phyloP scores from a whole-genome alignment of 257 asterid species.

The Solanum chiquidenum region DNA sequence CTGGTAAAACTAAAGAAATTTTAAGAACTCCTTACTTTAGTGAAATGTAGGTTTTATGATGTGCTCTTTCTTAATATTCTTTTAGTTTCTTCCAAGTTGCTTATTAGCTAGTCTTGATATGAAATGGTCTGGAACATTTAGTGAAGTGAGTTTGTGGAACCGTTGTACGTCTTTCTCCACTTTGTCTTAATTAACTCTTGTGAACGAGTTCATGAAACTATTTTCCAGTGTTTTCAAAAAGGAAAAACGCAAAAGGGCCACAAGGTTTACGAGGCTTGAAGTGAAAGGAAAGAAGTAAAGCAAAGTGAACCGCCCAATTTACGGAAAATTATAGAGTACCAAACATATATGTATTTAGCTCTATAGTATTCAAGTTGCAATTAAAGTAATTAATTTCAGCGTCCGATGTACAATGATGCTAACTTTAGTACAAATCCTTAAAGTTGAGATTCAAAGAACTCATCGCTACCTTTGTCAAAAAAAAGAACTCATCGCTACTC shows the following conservation, averaged over 20 bases:
- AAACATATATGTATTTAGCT: neutral
- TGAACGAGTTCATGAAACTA: neutral
- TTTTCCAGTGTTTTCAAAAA: neutral
- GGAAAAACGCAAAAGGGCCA: neutral
- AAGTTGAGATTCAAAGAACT: neutral
- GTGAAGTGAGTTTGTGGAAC: neutral
- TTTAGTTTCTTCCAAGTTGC: neutral
- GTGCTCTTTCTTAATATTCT: neutral
- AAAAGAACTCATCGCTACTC: neutral
- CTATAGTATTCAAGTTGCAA: neutral
- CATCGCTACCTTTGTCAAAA: neutral
- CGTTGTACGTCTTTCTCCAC: neutral
- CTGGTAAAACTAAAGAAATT: neutral
- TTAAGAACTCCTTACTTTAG: neutral
- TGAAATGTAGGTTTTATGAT: neutral
- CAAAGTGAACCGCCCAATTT: neutral
- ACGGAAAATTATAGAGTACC: neutral
- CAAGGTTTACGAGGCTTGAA: neutral
- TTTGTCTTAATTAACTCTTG: neutral
- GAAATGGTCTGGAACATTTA: neutral
- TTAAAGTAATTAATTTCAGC: neutral
- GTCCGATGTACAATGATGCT: neutral
- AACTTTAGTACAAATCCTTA: neutral
- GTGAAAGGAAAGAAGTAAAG: neutral
- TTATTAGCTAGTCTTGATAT: neutral